Evolutionary conservation across 2,329 filamentous ascomycete genomes (phyloP).

Genomic region (Sporothrix protearum): DNA sequence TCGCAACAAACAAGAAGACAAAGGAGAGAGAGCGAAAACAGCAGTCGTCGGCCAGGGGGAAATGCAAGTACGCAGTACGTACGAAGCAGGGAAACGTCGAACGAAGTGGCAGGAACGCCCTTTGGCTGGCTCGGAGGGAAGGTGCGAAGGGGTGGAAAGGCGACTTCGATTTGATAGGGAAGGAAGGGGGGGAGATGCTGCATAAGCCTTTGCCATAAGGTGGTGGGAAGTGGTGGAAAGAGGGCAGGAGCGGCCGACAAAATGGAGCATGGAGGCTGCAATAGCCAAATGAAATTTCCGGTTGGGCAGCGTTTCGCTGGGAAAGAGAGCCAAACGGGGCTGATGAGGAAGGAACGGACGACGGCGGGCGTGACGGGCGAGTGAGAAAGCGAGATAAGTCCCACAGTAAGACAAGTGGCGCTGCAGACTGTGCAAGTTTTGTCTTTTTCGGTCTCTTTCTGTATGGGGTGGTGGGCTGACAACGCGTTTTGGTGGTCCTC

Average conservation of each 20-base stretch:
- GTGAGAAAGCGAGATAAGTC: constrained; percentile 17
- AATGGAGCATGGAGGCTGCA: constrained; percentile 27
- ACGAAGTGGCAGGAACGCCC: constrained; percentile 18
- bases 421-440: constrained; percentile 19
- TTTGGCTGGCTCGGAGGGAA: constrained; percentile 24
- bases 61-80: constrained; percentile 19
- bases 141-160: constrained; percentile 15
- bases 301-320: constrained; percentile 26
- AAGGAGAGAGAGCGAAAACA: background rate
- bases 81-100: constrained; percentile 19
- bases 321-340: constrained; percentile 8
- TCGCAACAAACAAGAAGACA: constrained; percentile 16
- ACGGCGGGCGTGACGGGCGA: background rate
- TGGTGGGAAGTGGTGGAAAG: constrained; percentile 5
- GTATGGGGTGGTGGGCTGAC: constrained; percentile 15
- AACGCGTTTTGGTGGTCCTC: background rate
- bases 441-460: background rate
- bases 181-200: constrained; percentile 19
- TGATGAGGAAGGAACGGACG: constrained; percentile 5
- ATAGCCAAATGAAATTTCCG: constrained; percentile 28
- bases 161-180: constrained; percentile 27
- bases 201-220: too few species aligned
- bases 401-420: constrained; percentile 21
- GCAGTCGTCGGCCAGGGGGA: constrained; percentile 1
- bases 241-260: constrained; percentile 25